Conservation (phyloP, 2,329 filamentous ascomycete genomes). For the Fusarium solani-melongenae region DNA sequence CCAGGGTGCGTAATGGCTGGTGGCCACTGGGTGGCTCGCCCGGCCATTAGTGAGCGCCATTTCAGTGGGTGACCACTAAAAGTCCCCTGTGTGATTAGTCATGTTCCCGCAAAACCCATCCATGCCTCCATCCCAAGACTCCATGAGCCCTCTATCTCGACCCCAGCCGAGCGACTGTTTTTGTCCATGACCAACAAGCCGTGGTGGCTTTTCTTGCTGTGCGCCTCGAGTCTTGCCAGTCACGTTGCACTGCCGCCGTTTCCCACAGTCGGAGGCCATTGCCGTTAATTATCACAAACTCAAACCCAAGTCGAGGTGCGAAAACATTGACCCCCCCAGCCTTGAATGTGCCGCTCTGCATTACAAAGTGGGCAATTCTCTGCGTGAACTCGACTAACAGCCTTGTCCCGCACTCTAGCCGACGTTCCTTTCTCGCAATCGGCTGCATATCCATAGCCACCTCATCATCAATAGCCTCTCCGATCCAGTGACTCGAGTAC, state of each 20-base stretch:
- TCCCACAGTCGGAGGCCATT: slow-evolving; percentile 29
- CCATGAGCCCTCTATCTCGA: slow-evolving; percentile 42
- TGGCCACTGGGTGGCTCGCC: neutral
- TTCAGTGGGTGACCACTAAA: slow-evolving; percentile 28
- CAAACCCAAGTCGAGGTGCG: slow-evolving; percentile 26
- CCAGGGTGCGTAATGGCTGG: slow-evolving; percentile 37
- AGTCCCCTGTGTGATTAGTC: slow-evolving; percentile 19
- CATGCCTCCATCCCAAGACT: slow-evolving; percentile 41
- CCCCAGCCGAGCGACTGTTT: slow-evolving; percentile 33
- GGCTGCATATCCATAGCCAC: neutral
- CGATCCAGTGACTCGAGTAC: slow-evolving; percentile 24
- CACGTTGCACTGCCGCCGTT: slow-evolving; percentile 24
- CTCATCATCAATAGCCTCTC: slow-evolving; percentile 16
- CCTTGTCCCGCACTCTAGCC: slow-evolving; percentile 23
- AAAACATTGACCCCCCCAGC: slow-evolving; percentile 30
- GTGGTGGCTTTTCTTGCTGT: slow-evolving; percentile 30
- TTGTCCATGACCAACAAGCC: slow-evolving; percentile 36
- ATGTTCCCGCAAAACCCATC: slow-evolving; percentile 38
- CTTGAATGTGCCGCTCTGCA: slow-evolving; percentile 25
- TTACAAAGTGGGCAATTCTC: slow-evolving; percentile 34
- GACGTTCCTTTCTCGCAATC: slow-evolving; percentile 17
- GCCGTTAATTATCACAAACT: slow-evolving; percentile 24
- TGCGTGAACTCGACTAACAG: slow-evolving; percentile 33
- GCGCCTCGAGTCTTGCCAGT: slow-evolving; percentile 23
- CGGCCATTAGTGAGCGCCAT: slow-evolving; percentile 15